phyloP scores from a whole-genome alignment of 371 early-diverging fungal species.

The Mortierella sp. region DNA sequence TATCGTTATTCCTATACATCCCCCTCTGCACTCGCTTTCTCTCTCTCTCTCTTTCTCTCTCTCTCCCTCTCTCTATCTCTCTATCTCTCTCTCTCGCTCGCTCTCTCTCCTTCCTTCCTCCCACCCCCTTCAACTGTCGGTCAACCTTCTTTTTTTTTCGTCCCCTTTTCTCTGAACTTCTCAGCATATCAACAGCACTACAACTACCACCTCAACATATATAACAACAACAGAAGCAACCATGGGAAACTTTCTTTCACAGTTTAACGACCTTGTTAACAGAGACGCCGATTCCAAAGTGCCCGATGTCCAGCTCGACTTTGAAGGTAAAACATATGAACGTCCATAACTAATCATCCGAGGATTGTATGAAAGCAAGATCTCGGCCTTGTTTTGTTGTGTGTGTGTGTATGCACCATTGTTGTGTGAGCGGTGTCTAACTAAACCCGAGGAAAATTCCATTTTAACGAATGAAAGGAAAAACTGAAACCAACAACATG shows the following conservation, averaged over 20 bases:
- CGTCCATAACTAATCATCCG: neutral
- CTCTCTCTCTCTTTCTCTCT: too few relatives aligned
- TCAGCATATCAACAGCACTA: constrained; percentile 5
- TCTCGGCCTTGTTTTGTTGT: neutral
- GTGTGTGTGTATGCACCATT: neutral
- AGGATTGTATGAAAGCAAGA: neutral
- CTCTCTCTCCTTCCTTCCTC: neutral
- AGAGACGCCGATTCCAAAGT: constrained; percentile 52
- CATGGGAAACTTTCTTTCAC: constrained; percentile 57
- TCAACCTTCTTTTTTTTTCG: neutral
- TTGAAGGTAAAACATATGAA: constrained; percentile 37
- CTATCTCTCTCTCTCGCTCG: neutral
- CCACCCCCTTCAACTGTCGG: neutral
- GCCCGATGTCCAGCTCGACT: constrained; percentile 52
- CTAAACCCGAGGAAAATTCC: neutral
- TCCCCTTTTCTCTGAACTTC: neutral
- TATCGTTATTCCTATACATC: neutral
- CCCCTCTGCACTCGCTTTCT: neutral
- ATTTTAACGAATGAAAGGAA: neutral
- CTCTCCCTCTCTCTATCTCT: too few relatives aligned
- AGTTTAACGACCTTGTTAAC: constrained; percentile 55
- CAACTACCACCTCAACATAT: neutral
- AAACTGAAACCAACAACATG: neutral
- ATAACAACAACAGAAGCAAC: neutral
- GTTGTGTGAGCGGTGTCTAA: neutral